These are phyloP conservation scores for Talaromyces sp. DNA, from an alignment of 2,329 filamentous ascomycete genomes.

Conservation along the genomic window DNA sequence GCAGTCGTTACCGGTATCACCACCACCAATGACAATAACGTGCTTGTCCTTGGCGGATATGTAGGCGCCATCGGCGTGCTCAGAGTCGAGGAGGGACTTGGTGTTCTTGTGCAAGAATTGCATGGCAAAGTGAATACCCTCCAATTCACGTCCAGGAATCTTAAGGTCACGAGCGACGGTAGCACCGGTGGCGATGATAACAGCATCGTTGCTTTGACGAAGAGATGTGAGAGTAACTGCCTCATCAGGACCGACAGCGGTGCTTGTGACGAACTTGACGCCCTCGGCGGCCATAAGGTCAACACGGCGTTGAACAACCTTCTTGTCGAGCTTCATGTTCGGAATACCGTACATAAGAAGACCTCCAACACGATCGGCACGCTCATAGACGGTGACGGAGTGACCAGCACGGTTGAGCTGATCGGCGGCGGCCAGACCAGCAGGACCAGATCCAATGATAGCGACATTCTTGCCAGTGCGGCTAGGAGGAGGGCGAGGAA, in stretches of 20 bases:
- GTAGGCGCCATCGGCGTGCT: conserved; percentile 77
- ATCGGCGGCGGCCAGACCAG: conserved; percentile 85
- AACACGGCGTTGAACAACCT: conserved; percentile 89
- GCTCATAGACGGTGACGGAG: conserved; percentile 85
- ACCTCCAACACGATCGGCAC: conserved; percentile 83
- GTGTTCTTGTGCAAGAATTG: conserved; percentile 97
- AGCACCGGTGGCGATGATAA: conserved; percentile 87
- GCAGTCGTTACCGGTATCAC: conserved; percentile 96
- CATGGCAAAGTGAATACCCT: conserved; percentile 95
- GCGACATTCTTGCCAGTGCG: conserved; percentile 87
- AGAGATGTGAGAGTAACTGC: conserved; percentile 67
- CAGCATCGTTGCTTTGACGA: conserved; percentile 71
- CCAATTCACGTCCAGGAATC: conserved; percentile 80
- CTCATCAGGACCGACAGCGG: conserved; percentile 72
- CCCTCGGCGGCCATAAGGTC: conserved; percentile 93
- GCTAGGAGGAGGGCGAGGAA: conserved; percentile 71
- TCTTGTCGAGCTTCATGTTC: conserved; percentile 99
- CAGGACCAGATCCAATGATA: conserved; percentile 86
- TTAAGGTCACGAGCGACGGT: conserved; percentile 91
- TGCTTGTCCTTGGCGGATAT: conserved; percentile 95
- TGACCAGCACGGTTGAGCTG: conserved; percentile 94
- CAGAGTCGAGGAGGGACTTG: conserved; percentile 91
- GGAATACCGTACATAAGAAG: conserved; percentile 98
- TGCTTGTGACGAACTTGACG: conserved; percentile 73
- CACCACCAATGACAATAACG: conserved; percentile 93